Evolutionary conservation across 768 basidiomycete genomes (phyloP), one percentile per base, ranked within the genome.

Genomic region (Exidia glandulosa): DNA sequence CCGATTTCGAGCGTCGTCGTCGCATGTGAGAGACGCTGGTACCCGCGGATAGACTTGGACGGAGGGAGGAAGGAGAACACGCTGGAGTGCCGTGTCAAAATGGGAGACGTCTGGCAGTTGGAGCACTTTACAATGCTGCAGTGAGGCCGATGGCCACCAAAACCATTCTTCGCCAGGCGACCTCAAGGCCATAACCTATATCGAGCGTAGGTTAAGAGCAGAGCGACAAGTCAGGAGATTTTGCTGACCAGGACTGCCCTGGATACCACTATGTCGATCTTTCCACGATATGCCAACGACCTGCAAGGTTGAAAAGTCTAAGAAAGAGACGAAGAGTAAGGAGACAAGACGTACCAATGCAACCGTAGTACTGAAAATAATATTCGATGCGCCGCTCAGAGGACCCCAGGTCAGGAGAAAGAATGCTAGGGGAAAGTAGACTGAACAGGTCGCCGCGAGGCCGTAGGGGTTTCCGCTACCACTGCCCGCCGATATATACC

Each of bases 211-310:
- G 57, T 1, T 19, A 3, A 57, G 52, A 7, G 32, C n/a, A n/a
- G n/a, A n/a, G n/a, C n/a, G n/a, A n/a, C n/a, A n/a, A n/a, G n/a
- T n/a, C n/a, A n/a, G n/a, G n/a, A n/a, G n/a, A n/a, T 36, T 48
- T 14, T 41, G 19, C 31, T 23, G 29, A 62, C 32, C 85, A 48
- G 77, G 81, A 32, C 77, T 81, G 30, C 74, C 77, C 48, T 81
- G 72, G n/a, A 74, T 34, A 2, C 66, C 27, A 33, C 83, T 70
- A 63, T 81, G 78, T 0, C 74, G 70, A 68, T 86, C 82, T 68
- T 85, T 79, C 71, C 86, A 88, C 10, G 86, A 89, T 69, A 85
- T 89, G 2, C 87, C 88, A 45, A 88, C 66, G 0, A 89, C 79
- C 87, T 87, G 16, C 14, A 29, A 31, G 7, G 16, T 3, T 7